Evolutionary conservation across 352 stramenopile species (phyloP), one percentile per base, ranked within the genome.

Genomic region (Aphanomyces stellatus): DNA sequence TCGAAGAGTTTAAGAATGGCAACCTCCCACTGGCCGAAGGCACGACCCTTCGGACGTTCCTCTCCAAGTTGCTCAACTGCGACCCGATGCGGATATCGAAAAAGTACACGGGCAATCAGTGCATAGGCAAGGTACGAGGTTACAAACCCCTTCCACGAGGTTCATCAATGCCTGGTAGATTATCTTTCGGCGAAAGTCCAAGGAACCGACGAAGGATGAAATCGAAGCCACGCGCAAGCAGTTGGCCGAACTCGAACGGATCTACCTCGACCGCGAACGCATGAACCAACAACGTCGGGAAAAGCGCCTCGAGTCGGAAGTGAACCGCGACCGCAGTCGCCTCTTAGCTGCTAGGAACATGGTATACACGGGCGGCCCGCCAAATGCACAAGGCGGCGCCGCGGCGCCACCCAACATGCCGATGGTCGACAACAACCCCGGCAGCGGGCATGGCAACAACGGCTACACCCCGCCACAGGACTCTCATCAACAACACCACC

Each of bases 51-150:
- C 85, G 97, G 27, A 98, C 95, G 30, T 99, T 99, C 74, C 75
- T 99, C 35, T 97, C 88, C 60, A 99, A 98, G 73, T 69, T 98
- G 15, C 77, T 99, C 4, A 98, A 99, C 72, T 99, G 97, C 74
- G 96, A 99, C 77, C 96, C 97, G 7, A 99, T 99, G 96, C 81
- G 97, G 15, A 99, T 99, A 62, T 98, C 93, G 0, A 99, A 99
- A 73, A 99, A 99, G 77, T 99, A 99, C 71, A 98, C 98, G 53
- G 96, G 97, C 15, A 88, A 91, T 64, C 97, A 99, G 70, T 99
- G 95, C 71, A 99, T 99, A 67, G 96, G 97, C 71, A 99, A 99
- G 76, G 87, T 91, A 71, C 22, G 63, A 22, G 35, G 69, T 60
- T n/a, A 15, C 13, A 24, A n/a, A 53, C n/a, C 68, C 63, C 85